Evolutionary conservation across 768 basidiomycete species (phyloP).

Genomic region (Pisolithus marmoratus): DNA sequence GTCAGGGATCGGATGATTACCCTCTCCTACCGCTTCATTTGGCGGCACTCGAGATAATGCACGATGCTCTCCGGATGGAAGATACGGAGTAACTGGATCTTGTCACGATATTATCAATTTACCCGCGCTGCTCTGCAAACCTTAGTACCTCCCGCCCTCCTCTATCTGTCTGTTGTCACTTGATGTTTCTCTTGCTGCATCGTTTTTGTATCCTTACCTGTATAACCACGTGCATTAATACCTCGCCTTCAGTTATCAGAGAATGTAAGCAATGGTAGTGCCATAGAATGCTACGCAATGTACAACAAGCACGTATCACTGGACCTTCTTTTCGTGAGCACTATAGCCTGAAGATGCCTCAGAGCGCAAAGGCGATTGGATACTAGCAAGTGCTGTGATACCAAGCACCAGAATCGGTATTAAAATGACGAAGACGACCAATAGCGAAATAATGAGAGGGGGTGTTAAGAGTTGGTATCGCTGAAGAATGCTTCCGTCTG

Average conservation of each 20-base stretch:
- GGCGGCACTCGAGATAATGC: constrained; percentile 64
- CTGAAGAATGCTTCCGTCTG: constrained; percentile 57
- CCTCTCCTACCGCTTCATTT: constrained; percentile 68
- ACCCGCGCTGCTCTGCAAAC: neutral
- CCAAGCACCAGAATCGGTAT: constrained; percentile 62
- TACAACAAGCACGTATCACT: constrained; percentile 35
- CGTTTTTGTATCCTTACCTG: neutral
- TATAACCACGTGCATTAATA: constrained; percentile 6
- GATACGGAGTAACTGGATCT: constrained; percentile 13
- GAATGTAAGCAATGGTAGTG: constrained; percentile 7
- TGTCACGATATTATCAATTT: neutral
- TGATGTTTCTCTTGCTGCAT: neutral
- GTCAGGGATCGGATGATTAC: constrained; percentile 40
- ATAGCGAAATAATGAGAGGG: constrained; percentile 59
- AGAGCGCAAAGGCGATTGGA: constrained; percentile 61
- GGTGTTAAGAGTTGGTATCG: constrained; percentile 77
- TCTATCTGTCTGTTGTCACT: neutral
- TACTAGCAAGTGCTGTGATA: constrained; percentile 62
- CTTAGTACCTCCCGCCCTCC: neutral
- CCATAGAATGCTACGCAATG: constrained; percentile 12
- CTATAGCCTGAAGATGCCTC: constrained; percentile 63
- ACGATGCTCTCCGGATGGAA: constrained; percentile 31
- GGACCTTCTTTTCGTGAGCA: constrained; percentile 70
- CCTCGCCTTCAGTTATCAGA: constrained; percentile 3
- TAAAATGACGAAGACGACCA: constrained; percentile 61